Percentiles rank a stretch among this genome's conserved stretches.
Evolutionary conservation across 129 eudicot genomes (phyloP).

Genomic region (Pittosporum tobira): DNA sequence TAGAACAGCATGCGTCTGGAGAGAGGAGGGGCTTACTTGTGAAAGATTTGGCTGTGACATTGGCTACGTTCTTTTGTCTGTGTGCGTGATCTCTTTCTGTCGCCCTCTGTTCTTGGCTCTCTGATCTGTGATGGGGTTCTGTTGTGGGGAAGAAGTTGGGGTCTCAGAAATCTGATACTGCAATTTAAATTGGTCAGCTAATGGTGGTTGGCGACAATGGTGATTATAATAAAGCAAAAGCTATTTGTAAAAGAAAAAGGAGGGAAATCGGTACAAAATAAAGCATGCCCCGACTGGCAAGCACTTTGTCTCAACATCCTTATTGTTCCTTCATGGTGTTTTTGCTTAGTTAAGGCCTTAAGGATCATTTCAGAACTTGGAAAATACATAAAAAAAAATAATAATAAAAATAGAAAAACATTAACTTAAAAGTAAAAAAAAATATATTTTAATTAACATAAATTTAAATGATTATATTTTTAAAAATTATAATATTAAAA

Average conservation of each 20-base stretch:
- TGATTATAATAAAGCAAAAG: conserved; percentile 31
- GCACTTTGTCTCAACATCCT: neutral
- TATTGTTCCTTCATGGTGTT: no score
- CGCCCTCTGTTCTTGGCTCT: neutral
- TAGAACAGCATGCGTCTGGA: neutral
- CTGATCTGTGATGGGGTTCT: conserved; percentile 3
- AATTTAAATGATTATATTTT: no score
- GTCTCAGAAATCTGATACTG: conserved; percentile 7
- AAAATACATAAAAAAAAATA: no score
- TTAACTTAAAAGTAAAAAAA: no score
- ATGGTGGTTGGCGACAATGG: conserved; percentile 31
- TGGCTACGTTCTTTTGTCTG: conserved; percentile 4
- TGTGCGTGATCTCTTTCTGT: neutral
- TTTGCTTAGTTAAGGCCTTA: no score
- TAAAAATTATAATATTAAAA: no score
- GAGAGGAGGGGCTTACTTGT: conserved; percentile 25
- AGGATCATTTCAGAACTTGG: no score
- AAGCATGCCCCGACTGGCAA: conserved; percentile 26
- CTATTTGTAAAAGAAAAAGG: conserved; percentile 16
- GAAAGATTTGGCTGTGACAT: conserved; percentile 18
- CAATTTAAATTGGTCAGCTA: conserved; percentile 22
- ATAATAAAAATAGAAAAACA: no score
- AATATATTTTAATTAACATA: no score
- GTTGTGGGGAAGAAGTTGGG: conserved; percentile 28
- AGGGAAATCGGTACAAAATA: conserved; percentile 53